These are phyloP conservation scores for Vanrija humicola DNA, from an alignment of 1,284 basidiomycete species.

Conservation along the genomic window DNA sequence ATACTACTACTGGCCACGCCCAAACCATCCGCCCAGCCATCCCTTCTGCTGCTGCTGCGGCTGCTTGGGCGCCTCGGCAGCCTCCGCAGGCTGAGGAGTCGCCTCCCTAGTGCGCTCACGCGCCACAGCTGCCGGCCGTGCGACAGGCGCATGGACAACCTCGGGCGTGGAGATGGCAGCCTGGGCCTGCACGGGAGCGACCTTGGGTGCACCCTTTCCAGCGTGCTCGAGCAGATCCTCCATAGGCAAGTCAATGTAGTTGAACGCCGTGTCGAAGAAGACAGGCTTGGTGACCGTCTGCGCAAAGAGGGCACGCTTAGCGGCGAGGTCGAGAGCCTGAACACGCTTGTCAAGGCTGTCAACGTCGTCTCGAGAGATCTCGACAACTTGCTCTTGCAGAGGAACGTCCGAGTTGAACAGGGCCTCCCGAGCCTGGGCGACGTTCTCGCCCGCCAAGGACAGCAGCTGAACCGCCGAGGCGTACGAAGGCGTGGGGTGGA, in stretches of 20 bases:
- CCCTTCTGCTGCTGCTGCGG: constrained; percentile 26
- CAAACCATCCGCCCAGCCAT: constrained; percentile 49
- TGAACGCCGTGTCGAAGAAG: constrained; percentile 92
- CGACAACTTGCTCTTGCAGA: constrained; percentile 34
- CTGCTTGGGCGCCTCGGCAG: constrained; percentile 11
- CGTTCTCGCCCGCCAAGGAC: constrained; percentile 20
- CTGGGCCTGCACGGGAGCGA: constrained; percentile 9
- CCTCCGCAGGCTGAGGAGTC: constrained; percentile 23
- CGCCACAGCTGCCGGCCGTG: neutral
- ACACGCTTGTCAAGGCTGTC: constrained; percentile 57
- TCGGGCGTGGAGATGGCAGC: constrained; percentile 7
- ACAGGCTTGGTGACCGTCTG: constrained; percentile 77
- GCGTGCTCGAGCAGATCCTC: constrained; percentile 66
- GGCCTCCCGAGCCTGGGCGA: constrained; percentile 26
- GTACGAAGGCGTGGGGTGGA: constrained; percentile 44
- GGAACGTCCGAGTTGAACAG: constrained; percentile 23
- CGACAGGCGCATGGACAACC: neutral
- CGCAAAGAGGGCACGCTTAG: constrained; percentile 75
- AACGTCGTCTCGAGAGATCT: constrained; percentile 44
- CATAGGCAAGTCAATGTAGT: constrained; percentile 81
- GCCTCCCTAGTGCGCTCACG: constrained; percentile 30
- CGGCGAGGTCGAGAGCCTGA: constrained; percentile 54
- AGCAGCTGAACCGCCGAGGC: constrained; percentile 43
- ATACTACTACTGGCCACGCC: constrained; percentile 16
- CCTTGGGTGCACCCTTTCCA: constrained; percentile 53